A percentile compares a stretch with the other conserved stretches of the same genome.
Conservation (phyloP, 306 rosid genomes). For the Malus asiatica region DNA sequence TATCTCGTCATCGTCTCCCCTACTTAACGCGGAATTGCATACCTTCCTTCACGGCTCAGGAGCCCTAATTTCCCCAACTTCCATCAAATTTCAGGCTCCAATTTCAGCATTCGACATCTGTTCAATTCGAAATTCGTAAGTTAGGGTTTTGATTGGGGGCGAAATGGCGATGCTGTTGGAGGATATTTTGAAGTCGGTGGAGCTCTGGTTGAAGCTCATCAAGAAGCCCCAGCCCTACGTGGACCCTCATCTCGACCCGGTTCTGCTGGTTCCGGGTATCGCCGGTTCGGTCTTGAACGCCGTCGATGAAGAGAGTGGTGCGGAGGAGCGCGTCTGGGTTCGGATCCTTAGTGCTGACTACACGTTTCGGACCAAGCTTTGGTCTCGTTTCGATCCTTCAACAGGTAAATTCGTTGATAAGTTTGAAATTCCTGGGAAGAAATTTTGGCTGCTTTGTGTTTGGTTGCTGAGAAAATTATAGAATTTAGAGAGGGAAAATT, state of each 20-base stretch:
- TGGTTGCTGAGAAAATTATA: neutral
- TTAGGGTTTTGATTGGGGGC: slow-evolving; percentile 7
- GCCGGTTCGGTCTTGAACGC: slow-evolving; percentile 81
- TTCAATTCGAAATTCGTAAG: neutral
- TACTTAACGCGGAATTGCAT: neutral
- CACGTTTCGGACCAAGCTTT: slow-evolving; percentile 69
- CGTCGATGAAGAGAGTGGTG: slow-evolving; percentile 38
- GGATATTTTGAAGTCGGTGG: slow-evolving; percentile 60
- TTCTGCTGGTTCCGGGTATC: slow-evolving; percentile 76
- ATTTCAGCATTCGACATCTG: neutral
- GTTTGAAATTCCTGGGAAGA: neutral
- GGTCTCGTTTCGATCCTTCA: slow-evolving; percentile 85
- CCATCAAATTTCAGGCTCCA: neutral
- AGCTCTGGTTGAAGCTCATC: slow-evolving; percentile 61
- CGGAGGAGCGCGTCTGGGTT: slow-evolving; percentile 83
- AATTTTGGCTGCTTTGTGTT: neutral
- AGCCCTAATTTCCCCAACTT: neutral
- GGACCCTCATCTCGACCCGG: slow-evolving; percentile 83
- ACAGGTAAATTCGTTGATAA: slow-evolving; percentile 36
- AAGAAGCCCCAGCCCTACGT: slow-evolving; percentile 51
- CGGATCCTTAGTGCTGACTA: slow-evolving; percentile 67
- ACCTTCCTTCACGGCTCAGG: neutral
- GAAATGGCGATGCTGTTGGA: slow-evolving; percentile 61
- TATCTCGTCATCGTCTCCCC: neutral
- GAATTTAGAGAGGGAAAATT: neutral